Evolutionary conservation across 2,329 filamentous ascomycete genomes (phyloP).

Genomic region (Sporothrix humicola): DNA sequence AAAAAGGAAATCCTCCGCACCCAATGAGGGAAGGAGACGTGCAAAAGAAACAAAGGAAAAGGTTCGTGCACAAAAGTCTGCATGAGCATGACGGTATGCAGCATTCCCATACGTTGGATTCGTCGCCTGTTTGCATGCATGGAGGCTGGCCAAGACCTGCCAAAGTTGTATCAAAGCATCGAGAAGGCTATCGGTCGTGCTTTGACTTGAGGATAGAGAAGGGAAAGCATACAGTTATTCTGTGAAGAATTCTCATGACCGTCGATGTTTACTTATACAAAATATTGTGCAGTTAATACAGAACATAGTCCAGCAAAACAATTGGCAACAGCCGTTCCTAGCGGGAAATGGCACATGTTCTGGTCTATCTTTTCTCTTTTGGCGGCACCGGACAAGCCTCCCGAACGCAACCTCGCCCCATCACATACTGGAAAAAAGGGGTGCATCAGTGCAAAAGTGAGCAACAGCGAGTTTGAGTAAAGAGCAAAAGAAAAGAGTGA

Average conservation of each 20-base stretch:
- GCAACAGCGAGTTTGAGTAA: background rate
- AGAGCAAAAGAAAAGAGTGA: background rate
- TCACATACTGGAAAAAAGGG: constrained; percentile 15
- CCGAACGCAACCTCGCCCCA: constrained; percentile 21
- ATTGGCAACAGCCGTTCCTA: background rate
- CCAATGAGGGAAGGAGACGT: background rate
- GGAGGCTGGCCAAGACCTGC: background rate
- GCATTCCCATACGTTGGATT: background rate
- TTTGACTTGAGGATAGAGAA: background rate
- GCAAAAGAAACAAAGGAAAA: background rate
- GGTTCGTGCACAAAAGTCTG: constrained; percentile 1
- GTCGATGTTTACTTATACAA: background rate
- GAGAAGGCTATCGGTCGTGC: background rate
- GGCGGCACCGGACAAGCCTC: background rate
- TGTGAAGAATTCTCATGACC: too few species aligned
- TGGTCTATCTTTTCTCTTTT: background rate
- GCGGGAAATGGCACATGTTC: background rate
- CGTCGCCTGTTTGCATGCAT: background rate
- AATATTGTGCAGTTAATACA: background rate
- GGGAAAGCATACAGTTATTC: background rate
- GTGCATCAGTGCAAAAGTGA: background rate
- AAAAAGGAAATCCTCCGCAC: background rate
- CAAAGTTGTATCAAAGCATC: background rate
- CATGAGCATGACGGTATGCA: constrained; percentile 1
- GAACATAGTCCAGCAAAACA: too few species aligned